A percentile compares a stretch with the other conserved stretches of the same genome.
Evolutionary conservation across 768 basidiomycete genomes (phyloP).

Genomic region (Erythrobasidium yunnanense): DNA sequence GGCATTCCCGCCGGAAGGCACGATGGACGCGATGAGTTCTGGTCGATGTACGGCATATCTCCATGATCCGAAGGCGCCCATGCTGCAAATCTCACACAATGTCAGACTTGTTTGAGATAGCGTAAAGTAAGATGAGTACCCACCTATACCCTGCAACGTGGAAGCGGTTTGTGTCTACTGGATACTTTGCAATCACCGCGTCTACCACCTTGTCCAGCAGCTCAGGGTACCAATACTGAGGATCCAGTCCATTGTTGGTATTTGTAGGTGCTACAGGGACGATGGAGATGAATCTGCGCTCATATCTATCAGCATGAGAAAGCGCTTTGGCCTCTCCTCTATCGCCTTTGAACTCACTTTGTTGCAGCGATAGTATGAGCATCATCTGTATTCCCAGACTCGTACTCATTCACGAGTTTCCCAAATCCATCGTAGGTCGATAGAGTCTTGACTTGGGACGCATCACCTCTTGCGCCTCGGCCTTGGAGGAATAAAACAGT

Average conservation of each 20-base stretch:
- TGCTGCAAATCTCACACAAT: no score
- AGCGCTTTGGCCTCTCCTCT: no score
- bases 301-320: no score
- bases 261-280: background rate
- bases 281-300: conserved; percentile 12
- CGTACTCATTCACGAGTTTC: background rate
- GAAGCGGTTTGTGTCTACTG: background rate
- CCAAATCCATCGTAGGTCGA: background rate
- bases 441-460: background rate
- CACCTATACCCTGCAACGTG: conserved; percentile 6
- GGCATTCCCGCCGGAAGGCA: background rate
- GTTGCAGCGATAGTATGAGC: background rate
- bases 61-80: conserved; percentile 11
- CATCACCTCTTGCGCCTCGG: background rate
- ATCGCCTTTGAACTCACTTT: background rate
- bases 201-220: background rate
- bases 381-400: background rate
- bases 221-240: conserved; percentile 12
- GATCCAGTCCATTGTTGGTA: background rate
- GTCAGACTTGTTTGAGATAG: no score
- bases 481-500: background rate
- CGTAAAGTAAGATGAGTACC: no score
- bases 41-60: background rate
- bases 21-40: background rate
- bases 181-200: background rate